A percentile compares a stretch with the other conserved stretches of the same genome.
Evolutionary conservation across 1,284 basidiomycete species (phyloP).

Genomic region (Boletellus deceptivus): DNA sequence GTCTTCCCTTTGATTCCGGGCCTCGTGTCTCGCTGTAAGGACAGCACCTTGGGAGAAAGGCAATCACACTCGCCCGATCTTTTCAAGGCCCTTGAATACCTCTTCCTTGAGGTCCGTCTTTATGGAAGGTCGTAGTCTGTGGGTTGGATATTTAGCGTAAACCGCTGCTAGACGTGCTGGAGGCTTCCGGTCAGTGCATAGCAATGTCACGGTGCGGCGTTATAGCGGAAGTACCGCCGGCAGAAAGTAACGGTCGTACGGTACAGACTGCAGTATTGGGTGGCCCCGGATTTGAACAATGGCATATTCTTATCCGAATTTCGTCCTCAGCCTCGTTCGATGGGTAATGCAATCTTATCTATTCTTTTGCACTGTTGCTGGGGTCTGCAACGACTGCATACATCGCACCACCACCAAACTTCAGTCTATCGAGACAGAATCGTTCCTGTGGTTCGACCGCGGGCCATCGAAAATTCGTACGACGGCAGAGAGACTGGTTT

Average conservation of each 20-base stretch:
- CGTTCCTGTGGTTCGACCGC: neutral
- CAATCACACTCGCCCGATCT: too few relatives aligned
- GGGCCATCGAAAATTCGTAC: constrained; percentile 6
- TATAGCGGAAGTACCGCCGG: too few relatives aligned
- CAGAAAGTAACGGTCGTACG: neutral
- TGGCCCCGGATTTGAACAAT: too few relatives aligned
- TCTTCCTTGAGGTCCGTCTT: constrained; percentile 79
- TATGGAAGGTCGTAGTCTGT: constrained; percentile 82
- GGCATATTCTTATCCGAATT: too few relatives aligned
- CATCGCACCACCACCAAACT: neutral
- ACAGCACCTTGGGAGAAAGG: too few relatives aligned
- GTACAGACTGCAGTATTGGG: too few relatives aligned
- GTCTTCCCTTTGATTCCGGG: too few relatives aligned
- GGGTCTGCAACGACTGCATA: neutral
- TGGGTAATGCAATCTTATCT: neutral
- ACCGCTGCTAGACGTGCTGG: constrained; percentile 28
- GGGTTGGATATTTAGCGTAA: constrained; percentile 74
- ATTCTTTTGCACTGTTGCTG: neutral
- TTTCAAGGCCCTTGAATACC: too few relatives aligned
- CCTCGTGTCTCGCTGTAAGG: too few relatives aligned
- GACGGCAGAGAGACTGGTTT: constrained; percentile 14
- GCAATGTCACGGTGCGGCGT: neutral
- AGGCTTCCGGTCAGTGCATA: constrained; percentile 15
- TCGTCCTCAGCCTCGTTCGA: neutral
- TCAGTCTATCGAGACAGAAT: neutral